Evolutionary conservation across 225 moss, liverwort and hornwort species (phyloP).

Genomic region (Neckera pumila): DNA sequence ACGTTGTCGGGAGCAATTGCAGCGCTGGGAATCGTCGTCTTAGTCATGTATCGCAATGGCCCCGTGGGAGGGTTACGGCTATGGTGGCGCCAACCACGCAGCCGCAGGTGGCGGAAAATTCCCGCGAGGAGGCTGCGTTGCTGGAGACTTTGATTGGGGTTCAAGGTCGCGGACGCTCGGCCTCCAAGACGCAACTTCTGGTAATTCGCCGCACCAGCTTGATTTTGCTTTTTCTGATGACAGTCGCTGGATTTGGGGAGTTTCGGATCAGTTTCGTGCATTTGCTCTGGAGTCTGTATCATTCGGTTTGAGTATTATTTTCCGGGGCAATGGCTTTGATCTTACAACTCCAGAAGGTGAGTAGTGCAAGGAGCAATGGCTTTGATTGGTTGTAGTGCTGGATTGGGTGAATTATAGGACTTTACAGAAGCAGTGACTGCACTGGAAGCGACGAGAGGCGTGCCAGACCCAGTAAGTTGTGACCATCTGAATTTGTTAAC

Average conservation of each 20-base stretch:
- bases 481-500: background rate
- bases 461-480: slow-evolving; percentile 66
- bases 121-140: slow-evolving; percentile 53
- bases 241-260: background rate
- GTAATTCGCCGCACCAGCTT: background rate
- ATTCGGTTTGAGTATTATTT: background rate
- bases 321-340: background rate
- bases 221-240: background rate
- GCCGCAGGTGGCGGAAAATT: slow-evolving; percentile 34
- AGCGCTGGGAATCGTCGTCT: background rate
- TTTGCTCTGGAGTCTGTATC: background rate
- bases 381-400: background rate
- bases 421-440: slow-evolving; percentile 61
- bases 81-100: slow-evolving; percentile 30
- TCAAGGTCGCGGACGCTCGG: slow-evolving; percentile 79
- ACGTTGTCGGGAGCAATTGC: background rate
- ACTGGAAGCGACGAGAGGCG: slow-evolving; percentile 58
- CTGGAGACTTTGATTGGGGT: slow-evolving; percentile 81
- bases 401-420: slow-evolving; percentile 22
- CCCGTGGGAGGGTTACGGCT: slow-evolving; percentile 4
- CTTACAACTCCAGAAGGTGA: background rate
- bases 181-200: slow-evolving; percentile 55
- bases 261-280: background rate
- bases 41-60: background rate
- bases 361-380: background rate